These are phyloP conservation scores for Cryphonectria naterciae DNA, from an alignment of 2,329 filamentous ascomycete species.

Conservation along the genomic window DNA sequence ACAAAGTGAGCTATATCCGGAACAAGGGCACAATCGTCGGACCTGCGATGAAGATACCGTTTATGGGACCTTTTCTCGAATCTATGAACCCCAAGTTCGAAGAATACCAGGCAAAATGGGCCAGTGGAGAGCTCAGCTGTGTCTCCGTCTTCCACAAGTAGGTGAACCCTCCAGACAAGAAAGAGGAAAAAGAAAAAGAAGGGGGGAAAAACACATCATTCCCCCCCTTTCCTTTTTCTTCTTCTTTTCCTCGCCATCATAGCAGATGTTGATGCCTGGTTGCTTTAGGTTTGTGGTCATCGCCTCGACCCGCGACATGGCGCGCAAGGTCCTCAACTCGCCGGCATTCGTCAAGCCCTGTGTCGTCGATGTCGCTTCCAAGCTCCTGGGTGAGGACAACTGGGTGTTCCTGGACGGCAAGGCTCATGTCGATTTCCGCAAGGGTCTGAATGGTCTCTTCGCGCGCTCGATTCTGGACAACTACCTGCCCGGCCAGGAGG, in stretches of 20 bases:
- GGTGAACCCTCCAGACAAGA: conserved; percentile 36
- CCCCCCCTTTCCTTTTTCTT: too few relatives aligned
- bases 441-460: conserved; percentile 93
- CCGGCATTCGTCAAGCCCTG: conserved; percentile 91
- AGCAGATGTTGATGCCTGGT: conserved; percentile 22
- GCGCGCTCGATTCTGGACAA: conserved; percentile 84
- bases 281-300: conserved; percentile 86
- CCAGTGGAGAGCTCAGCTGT: conserved; percentile 88
- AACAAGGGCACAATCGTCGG: conserved; percentile 78
- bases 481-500: conserved; percentile 91
- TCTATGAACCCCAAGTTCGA: conserved; percentile 91
- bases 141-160: conserved; percentile 99
- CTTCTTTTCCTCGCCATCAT: not conserved
- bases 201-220: not conserved
- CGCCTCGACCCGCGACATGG: conserved; percentile 91
- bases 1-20: conserved; percentile 73
- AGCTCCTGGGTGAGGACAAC: conserved; percentile 88
- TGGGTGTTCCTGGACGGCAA: conserved; percentile 98
- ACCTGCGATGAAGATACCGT: conserved; percentile 76
- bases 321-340: conserved; percentile 95
- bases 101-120: conserved; percentile 91
- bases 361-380: conserved; percentile 91
- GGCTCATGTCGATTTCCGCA: conserved; percentile 93
- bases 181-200: not conserved
- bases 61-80: conserved; percentile 94